These are phyloP conservation scores for Rhodotorula graminis DNA, from an alignment of 768 basidiomycete species.

Conservation along the genomic window DNA sequence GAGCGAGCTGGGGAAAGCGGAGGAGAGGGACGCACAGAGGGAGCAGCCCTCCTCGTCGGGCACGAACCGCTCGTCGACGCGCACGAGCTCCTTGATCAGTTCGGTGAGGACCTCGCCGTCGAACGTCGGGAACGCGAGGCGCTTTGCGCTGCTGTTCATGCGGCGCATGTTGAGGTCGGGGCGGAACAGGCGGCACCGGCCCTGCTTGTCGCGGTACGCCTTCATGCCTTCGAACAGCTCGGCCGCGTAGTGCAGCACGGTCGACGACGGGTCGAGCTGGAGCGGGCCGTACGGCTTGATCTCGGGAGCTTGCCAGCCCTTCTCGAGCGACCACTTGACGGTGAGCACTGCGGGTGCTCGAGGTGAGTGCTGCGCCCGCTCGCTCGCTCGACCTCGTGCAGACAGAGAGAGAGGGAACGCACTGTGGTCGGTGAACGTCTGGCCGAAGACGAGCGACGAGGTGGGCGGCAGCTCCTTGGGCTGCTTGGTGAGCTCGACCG, in stretches of 20 bases:
- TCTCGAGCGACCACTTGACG: slow-evolving; percentile 59
- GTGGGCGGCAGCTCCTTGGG: slow-evolving; percentile 63
- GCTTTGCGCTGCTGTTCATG: slow-evolving; percentile 75
- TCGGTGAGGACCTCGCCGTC: slow-evolving; percentile 66
- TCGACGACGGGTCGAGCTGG: slow-evolving; percentile 65
- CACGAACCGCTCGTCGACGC: slow-evolving; percentile 84
- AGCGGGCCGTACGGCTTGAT: slow-evolving; percentile 79
- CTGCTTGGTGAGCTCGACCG: slow-evolving; percentile 38
- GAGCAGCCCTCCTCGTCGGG: slow-evolving; percentile 81
- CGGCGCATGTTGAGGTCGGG: slow-evolving; percentile 56
- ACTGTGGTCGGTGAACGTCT: slow-evolving; percentile 56
- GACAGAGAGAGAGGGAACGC: no score
- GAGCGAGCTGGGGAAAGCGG: no score
- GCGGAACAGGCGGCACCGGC: slow-evolving; percentile 72
- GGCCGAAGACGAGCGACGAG: slow-evolving; percentile 71
- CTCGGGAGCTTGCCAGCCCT: slow-evolving; percentile 75
- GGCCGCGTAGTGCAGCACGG: slow-evolving; percentile 89
- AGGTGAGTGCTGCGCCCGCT: not conserved
- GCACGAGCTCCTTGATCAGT: slow-evolving; percentile 78
- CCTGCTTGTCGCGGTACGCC: slow-evolving; percentile 65
- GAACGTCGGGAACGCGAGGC: slow-evolving; percentile 58
- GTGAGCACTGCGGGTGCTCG: slow-evolving; percentile 18
- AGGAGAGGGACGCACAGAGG: slow-evolving; percentile 46
- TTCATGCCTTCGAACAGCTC: slow-evolving; percentile 76
- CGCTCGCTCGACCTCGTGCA: no score